These are phyloP conservation scores for Claviceps paspali DNA, from an alignment of 2,329 filamentous ascomycete genomes.

Conservation along the genomic window DNA sequence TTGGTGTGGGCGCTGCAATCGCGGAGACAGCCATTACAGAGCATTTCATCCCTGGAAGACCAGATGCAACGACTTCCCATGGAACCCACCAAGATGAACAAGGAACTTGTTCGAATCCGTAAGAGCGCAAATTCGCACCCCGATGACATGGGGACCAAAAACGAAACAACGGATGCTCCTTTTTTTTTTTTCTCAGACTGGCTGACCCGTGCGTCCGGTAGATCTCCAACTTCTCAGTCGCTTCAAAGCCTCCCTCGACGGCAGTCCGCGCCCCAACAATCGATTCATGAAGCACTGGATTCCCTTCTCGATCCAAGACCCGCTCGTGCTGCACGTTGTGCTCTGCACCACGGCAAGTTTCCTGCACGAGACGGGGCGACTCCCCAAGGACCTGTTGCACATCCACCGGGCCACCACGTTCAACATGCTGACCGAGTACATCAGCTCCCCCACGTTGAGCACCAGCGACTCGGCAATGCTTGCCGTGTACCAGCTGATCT, in stretches of 20 bases:
- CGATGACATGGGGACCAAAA: no score
- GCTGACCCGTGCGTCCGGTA: conserved; percentile 10
- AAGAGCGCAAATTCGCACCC: no score
- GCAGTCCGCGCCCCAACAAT: conserved; percentile 27
- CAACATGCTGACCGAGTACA: conserved; percentile 30
- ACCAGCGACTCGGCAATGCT: conserved; percentile 31
- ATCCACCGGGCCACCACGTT: conserved; percentile 28
- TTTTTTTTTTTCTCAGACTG: no score
- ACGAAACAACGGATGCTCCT: no score
- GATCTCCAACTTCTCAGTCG: conserved; percentile 33
- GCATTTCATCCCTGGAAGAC: conserved; percentile 15
- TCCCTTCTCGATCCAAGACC: conserved; percentile 32
- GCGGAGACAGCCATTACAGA: conserved; percentile 8
- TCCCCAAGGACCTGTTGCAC: conserved; percentile 27
- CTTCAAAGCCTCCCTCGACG: conserved; percentile 35
- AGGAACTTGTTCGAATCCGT: conserved; percentile 34
- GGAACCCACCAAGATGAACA: conserved; percentile 25
- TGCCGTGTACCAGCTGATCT: conserved; percentile 31
- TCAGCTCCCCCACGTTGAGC: conserved; percentile 20
- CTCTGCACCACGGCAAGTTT: conserved; percentile 37
- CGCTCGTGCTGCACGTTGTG: conserved; percentile 30
- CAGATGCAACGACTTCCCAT: conserved; percentile 26
- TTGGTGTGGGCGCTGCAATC: conserved; percentile 12
- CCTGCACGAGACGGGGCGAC: conserved; percentile 31
- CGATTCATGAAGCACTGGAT: conserved; percentile 32